Base-by-base conservation (phyloP, 2,329 filamentous ascomycete species). In the Chalaropsis ovoidea region DNA sequence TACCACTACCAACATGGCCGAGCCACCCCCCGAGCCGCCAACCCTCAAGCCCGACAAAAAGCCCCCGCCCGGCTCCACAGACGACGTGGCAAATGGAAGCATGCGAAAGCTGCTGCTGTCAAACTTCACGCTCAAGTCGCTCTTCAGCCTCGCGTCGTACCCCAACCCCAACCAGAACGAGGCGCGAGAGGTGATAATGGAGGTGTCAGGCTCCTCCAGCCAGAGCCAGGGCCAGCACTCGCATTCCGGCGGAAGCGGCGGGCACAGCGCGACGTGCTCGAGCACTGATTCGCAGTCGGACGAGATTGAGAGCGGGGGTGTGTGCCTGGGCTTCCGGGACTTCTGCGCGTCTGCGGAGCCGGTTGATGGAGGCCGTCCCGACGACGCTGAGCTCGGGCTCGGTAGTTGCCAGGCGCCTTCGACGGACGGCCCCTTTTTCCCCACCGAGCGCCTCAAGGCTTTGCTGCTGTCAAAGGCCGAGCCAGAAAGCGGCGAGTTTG, bases 131-230 rank as follows among this genome's bases (percentile, higher is more conserved):
- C 75, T 79, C 70, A 81, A 82, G 69, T 78, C 76, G 39, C 74
- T 83, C 24, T 77, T 78, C 47, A 83, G 79, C 69, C 71, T 83
- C 69, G 81, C 81, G 17, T 83, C 81, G 1, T 83, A 82, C 69
- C 75, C 78, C 3, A 84, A 84, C 69, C 81, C 80, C 7, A 78
- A 75, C 71, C 81, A 82, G 71, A 78, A 79, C 71, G 74, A 72
- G 52, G 81, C 81, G 67, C 79, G 61, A 11, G 19, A 61, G n/a
- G 61, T 61, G 11, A 62, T 62, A 10, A 49, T 47, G 43, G 61
- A 79, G 72, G 61, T 47, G 17, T 62, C 78, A 75, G 35, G 35
- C 35, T 82, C 67, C 72, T 73, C 45, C 22, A 56, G 24, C 52
- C 13, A 35, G 15, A 58, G 22, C 13, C 45, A 11, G 45, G 43